Conservation (phyloP, 139 green algal species). For the Haematococcus sp. region DNA sequence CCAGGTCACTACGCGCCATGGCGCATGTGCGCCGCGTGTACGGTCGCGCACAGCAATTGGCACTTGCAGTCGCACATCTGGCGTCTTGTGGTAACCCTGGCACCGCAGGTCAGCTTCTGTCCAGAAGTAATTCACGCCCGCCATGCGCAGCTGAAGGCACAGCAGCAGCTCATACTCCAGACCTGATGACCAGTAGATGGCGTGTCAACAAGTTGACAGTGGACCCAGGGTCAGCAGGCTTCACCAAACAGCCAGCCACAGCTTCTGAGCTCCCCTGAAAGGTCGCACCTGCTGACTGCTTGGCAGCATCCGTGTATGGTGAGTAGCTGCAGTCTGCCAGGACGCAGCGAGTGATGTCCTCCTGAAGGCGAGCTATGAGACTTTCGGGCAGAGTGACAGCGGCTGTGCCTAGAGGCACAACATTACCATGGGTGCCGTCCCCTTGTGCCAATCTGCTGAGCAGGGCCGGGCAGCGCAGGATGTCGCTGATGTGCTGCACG, state of each 20-base stretch:
- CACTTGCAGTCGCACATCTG: constrained; percentile 81
- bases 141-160: constrained; percentile 47
- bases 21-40: not conserved
- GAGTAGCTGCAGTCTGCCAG: constrained; percentile 60
- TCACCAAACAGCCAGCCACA: not conserved
- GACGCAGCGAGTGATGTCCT: constrained; percentile 41
- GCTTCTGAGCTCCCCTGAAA: too few relatives aligned
- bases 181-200: constrained; percentile 27
- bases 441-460: not conserved
- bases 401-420: too few relatives aligned
- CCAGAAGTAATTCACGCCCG: constrained; percentile 66
- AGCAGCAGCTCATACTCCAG: constrained; percentile 74
- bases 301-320: constrained; percentile 52
- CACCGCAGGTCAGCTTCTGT: constrained; percentile 73
- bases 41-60: constrained; percentile 59
- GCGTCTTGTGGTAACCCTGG: constrained; percentile 81
- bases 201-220: constrained; percentile 1
- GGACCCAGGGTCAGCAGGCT: constrained; percentile 10
- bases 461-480: constrained; percentile 34
- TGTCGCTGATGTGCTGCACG: constrained; percentile 30
- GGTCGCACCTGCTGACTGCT: constrained; percentile 33
- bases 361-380: constrained; percentile 43
- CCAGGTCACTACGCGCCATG: constrained; percentile 76
- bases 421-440: not conserved
- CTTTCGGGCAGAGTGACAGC: too few relatives aligned